phyloP scores from a whole-genome alignment of 495 filamentous ascomycete genomes.

The Penicillium subrubescens region DNA sequence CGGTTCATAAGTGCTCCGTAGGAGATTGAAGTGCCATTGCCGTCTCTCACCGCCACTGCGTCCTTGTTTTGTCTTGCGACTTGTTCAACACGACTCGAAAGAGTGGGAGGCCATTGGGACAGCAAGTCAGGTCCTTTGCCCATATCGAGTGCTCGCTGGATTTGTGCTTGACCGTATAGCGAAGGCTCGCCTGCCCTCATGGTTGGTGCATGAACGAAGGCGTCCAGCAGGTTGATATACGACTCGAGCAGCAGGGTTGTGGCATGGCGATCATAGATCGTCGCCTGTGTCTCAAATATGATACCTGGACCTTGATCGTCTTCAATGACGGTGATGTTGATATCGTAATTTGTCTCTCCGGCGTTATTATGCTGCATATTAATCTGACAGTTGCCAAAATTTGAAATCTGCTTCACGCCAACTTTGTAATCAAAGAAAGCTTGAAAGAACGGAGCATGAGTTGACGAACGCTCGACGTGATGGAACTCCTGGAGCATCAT shows the following conservation, averaged over 20 bases:
- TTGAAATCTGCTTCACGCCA: slow-evolving; percentile 8
- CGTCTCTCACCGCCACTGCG: slow-evolving; percentile 22
- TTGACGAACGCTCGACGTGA: slow-evolving; percentile 21
- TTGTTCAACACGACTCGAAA: slow-evolving; percentile 35
- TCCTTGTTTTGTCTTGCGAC: slow-evolving; percentile 9
- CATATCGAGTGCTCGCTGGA: no score
- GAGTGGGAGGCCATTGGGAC: slow-evolving; percentile 36
- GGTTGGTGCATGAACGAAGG: neutral
- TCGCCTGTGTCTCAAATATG: slow-evolving; percentile 4
- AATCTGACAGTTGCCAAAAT: slow-evolving; percentile 8
- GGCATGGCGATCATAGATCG: slow-evolving; percentile 13
- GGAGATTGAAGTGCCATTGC: slow-evolving; percentile 10
- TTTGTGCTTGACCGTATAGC: no score
- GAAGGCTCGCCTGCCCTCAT: slow-evolving; percentile 3
- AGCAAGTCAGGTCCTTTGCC: slow-evolving; percentile 2
- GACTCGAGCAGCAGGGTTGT: slow-evolving; percentile 18
- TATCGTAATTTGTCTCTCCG: slow-evolving; percentile 35
- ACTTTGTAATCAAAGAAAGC: slow-evolving; percentile 41
- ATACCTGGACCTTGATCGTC: neutral
- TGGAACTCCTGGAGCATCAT: slow-evolving; percentile 38
- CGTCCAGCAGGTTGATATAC: slow-evolving; percentile 16
- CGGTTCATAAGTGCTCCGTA: slow-evolving; percentile 17
- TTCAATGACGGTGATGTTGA: slow-evolving; percentile 26
- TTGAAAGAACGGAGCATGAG: slow-evolving; percentile 40
- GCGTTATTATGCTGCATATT: slow-evolving; percentile 17